Evolutionary conservation across 1,284 basidiomycete species (phyloP).

Genomic region (Anthracocystis setariae): DNA sequence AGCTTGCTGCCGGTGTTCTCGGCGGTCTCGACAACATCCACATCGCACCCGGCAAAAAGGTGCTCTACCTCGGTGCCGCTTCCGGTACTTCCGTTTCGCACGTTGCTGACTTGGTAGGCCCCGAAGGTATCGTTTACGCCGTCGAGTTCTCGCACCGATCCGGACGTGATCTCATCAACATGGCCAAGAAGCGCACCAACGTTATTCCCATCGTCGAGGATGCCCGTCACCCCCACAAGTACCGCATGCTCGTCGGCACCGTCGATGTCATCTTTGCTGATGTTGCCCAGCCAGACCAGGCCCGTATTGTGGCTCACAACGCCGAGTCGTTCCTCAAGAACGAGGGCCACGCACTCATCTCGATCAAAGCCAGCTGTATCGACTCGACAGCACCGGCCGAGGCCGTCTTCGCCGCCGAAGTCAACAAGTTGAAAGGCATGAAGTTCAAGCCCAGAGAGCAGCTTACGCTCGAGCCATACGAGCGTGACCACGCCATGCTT

Average conservation of each 20-base stretch:
- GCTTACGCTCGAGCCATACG: constrained; percentile 74
- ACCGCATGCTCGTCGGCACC: constrained; percentile 65
- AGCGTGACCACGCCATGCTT: constrained; percentile 67
- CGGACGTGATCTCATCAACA: constrained; percentile 96
- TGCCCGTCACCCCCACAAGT: constrained; percentile 79
- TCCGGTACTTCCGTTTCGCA: constrained; percentile 96
- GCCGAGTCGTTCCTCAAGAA: constrained; percentile 97
- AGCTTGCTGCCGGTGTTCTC: constrained; percentile 95
- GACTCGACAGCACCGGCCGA: constrained; percentile 92
- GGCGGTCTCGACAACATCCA: constrained; percentile 94
- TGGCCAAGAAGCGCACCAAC: constrained; percentile 99
- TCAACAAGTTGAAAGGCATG: constrained; percentile 78
- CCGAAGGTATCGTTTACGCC: constrained; percentile 95
- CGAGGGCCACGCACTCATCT: constrained; percentile 90
- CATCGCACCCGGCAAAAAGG: constrained; percentile 93
- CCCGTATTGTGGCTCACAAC: constrained; percentile 81
- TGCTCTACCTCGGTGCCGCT: constrained; percentile 96
- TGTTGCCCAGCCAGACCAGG: constrained; percentile 98
- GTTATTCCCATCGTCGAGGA: constrained; percentile 99
- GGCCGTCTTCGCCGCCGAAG: constrained; percentile 88
- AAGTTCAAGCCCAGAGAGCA: constrained; percentile 81
- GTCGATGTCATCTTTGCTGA: constrained; percentile 79
- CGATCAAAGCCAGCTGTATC: constrained; percentile 99
- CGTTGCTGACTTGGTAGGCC: constrained; percentile 97
- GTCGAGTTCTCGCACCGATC: constrained; percentile 98